These are phyloP conservation scores for Phytophthora hybrid DNA, from an alignment of 352 stramenopile species.

Conservation along the genomic window DNA sequence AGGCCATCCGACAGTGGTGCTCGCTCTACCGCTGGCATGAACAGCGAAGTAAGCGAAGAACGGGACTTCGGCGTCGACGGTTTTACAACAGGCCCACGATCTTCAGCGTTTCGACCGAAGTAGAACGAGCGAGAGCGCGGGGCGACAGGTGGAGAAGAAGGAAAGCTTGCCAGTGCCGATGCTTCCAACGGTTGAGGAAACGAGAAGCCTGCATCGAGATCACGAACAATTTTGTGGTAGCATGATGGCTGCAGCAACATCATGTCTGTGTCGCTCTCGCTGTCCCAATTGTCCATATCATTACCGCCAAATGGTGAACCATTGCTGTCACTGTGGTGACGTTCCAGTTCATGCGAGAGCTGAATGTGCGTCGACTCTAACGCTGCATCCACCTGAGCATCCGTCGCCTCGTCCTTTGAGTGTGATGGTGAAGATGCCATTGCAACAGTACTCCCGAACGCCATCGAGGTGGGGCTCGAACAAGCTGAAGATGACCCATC, in stretches of 20 bases:
- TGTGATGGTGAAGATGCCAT: constrained; percentile 40
- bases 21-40: constrained; percentile 41
- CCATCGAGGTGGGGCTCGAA: constrained; percentile 34
- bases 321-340: constrained; percentile 8
- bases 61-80: constrained; percentile 27
- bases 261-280: constrained; percentile 31
- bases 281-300: constrained; percentile 35
- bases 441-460: constrained; percentile 43
- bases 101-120: constrained; percentile 22
- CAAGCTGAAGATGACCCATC: constrained; percentile 38
- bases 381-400: constrained; percentile 39
- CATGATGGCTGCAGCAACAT: constrained; percentile 32
- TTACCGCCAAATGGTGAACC: constrained; percentile 16
- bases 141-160: constrained; percentile 26
- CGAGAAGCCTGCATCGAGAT: constrained; percentile 64
- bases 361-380: constrained; percentile 35
- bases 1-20: constrained; percentile 34
- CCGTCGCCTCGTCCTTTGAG: constrained; percentile 27
- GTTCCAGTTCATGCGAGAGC: constrained; percentile 24
- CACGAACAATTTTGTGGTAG: constrained; percentile 62
- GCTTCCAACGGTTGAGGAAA: constrained; percentile 55
- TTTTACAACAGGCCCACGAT: constrained; percentile 15
- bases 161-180: constrained; percentile 38
- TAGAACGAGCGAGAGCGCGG: constrained; percentile 31
- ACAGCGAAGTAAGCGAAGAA: constrained; percentile 50